These are phyloP conservation scores for Cydonia oblonga DNA, from an alignment of 331 rosid genomes.

Conservation along the genomic window DNA sequence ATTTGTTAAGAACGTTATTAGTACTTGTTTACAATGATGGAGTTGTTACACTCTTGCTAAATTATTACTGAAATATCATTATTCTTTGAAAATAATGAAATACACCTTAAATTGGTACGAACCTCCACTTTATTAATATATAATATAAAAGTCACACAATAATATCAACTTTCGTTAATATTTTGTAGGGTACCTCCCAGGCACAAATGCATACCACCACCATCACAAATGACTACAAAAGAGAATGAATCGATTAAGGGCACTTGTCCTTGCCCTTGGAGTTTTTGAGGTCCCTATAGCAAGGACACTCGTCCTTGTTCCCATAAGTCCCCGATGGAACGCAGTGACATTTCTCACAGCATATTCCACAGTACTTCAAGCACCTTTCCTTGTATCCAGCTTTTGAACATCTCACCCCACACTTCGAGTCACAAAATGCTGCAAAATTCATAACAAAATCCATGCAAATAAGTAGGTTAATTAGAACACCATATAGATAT, in stretches of 20 bases:
- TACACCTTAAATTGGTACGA: neutral
- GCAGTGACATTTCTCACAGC: constrained; percentile 66
- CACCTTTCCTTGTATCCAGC: constrained; percentile 57
- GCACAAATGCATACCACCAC: neutral
- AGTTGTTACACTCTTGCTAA: neutral
- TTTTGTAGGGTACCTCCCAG: neutral
- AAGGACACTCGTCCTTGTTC: constrained; percentile 83
- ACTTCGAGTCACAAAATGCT: constrained; percentile 52
- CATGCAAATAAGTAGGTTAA: neutral
- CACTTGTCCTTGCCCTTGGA: constrained; percentile 68
- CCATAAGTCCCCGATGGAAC: constrained; percentile 91
- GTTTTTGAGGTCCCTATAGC: constrained; percentile 66
- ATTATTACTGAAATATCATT: neutral
- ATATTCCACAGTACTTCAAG: constrained; percentile 64
- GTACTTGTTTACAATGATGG: neutral
- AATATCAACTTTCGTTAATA: neutral
- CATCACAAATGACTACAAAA: neutral
- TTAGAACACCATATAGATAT: neutral
- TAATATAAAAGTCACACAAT: neutral
- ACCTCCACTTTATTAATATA: neutral
- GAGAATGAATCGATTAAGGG: constrained; percentile 32
- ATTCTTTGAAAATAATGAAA: neutral
- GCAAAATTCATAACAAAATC: neutral
- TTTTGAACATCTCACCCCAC: constrained; percentile 46
- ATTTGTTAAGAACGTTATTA: no score